Conservation (phyloP, 129 eudicot species). For the Silybum marianum region DNA sequence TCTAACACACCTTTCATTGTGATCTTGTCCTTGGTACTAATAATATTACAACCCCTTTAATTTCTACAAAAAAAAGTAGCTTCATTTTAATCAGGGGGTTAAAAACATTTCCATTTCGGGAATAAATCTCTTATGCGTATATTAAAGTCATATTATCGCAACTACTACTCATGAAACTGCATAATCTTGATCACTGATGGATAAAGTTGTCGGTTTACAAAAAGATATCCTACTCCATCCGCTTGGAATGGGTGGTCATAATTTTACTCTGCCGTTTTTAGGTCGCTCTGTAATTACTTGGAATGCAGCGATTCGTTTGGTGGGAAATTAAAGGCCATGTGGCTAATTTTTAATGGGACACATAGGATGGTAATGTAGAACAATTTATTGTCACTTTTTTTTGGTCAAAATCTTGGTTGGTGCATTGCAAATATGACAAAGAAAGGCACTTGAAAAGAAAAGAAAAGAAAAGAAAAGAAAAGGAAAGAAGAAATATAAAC, state of each 20-base stretch:
- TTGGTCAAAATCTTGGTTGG: slow-evolving; percentile 20
- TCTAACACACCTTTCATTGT: no score
- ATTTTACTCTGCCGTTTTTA: not conserved
- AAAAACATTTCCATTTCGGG: not conserved
- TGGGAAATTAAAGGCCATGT: not conserved
- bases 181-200: not conserved
- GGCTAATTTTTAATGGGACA: not conserved
- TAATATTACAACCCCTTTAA: not conserved
- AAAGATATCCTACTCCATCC: not conserved
- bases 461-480: not conserved
- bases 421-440: slow-evolving; percentile 33
- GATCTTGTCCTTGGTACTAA: not conserved
- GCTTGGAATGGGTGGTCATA: not conserved
- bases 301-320: not conserved
- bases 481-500: not conserved
- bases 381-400: slow-evolving; percentile 5
- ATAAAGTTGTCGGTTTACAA: not conserved
- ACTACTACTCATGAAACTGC: not conserved
- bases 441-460: slow-evolving; percentile 27
- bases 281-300: not conserved
- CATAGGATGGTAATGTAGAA: slow-evolving; percentile 5
- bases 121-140: not conserved
- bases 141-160: not conserved
- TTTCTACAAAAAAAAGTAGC: not conserved
- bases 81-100: not conserved